phyloP scores from a whole-genome alignment of 1,139 yeast species.

The Sugiyamaella xylanicola region DNA sequence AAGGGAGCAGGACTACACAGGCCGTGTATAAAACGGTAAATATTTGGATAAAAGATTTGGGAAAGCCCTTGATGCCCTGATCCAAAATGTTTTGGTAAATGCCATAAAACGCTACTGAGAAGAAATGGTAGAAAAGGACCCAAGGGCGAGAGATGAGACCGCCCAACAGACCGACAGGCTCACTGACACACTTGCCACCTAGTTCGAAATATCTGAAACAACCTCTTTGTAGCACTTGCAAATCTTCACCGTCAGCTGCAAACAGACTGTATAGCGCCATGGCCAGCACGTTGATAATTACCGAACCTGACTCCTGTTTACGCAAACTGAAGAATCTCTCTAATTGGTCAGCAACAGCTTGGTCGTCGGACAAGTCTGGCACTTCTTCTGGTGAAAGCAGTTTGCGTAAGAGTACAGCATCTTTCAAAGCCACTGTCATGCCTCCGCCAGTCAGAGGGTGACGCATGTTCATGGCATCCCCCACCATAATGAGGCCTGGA shows the following conservation, averaged over 20 bases:
- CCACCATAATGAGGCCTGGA: conserved; percentile 81
- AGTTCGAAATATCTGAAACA: conserved; percentile 82
- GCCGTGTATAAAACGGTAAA: conserved; percentile 75
- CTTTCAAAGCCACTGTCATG: conserved; percentile 96
- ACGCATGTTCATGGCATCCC: conserved; percentile 96
- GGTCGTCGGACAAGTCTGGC: conserved; percentile 61
- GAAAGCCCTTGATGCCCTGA: conserved; percentile 69
- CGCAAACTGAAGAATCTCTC: conserved; percentile 65
- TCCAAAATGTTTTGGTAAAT: conserved; percentile 67
- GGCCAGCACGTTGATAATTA: conserved; percentile 77
- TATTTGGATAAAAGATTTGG: conserved; percentile 70
- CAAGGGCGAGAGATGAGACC: conserved; percentile 80
- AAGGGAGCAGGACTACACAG: conserved; percentile 58
- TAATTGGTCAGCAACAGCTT: conserved; percentile 56
- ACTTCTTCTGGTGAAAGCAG: conserved; percentile 56
- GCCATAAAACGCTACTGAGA: conserved; percentile 85
- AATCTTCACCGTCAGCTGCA: conserved; percentile 75
- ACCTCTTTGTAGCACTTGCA: conserved; percentile 76
- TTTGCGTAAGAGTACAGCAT: conserved; percentile 68
- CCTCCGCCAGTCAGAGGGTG: conserved; percentile 99
- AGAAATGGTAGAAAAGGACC: conserved; percentile 78
- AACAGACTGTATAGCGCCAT: conserved; percentile 87
- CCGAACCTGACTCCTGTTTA: conserved; percentile 78
- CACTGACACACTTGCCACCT: conserved; percentile 78
- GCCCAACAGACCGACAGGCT: conserved; percentile 81